Evolutionary conservation across 768 basidiomycete genomes (phyloP).

Genomic region (Hygrocybe punicea): DNA sequence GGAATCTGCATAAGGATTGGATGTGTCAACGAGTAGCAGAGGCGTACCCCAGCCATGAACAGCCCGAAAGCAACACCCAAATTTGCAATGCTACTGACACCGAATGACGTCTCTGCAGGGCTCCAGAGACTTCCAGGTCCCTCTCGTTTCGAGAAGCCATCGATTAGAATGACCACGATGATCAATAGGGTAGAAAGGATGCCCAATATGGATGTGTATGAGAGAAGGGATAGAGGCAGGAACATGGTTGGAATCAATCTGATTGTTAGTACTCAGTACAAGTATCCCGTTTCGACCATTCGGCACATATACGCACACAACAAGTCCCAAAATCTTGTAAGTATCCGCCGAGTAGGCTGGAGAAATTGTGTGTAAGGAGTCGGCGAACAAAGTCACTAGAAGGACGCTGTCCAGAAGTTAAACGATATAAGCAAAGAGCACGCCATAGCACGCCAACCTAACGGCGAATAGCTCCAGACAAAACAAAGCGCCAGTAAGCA

Average conservation of each 20-base stretch:
- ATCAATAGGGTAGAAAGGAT: conserved; percentile 76
- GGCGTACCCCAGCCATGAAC: conserved; percentile 83
- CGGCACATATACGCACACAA: conserved; percentile 50
- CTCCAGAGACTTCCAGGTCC: conserved; percentile 79
- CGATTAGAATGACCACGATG: conserved; percentile 72
- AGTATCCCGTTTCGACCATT: too few species aligned
- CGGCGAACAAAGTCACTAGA: conserved; percentile 85
- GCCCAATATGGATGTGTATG: conserved; percentile 84
- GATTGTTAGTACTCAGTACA: neutral
- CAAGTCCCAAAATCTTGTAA: conserved; percentile 72
- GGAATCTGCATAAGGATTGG: neutral
- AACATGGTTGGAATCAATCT: conserved; percentile 84
- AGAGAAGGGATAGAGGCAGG: conserved; percentile 80
- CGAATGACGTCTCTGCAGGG: conserved; percentile 65
- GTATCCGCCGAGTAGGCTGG: conserved; percentile 63
- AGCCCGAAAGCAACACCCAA: conserved; percentile 83
- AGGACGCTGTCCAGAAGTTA: conserved; percentile 53
- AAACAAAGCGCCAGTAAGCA: conserved; percentile 68
- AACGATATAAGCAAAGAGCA: neutral
- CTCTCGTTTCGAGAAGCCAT: conserved; percentile 70
- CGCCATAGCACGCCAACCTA: conserved; percentile 41
- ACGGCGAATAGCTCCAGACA: conserved; percentile 86
- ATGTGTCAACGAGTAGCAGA: neutral
- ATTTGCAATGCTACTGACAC: conserved; percentile 49
- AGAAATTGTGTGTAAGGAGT: conserved; percentile 72